Conservation (phyloP, 2,329 filamentous ascomycete species). For the Conoideocrella luteorostrata region DNA sequence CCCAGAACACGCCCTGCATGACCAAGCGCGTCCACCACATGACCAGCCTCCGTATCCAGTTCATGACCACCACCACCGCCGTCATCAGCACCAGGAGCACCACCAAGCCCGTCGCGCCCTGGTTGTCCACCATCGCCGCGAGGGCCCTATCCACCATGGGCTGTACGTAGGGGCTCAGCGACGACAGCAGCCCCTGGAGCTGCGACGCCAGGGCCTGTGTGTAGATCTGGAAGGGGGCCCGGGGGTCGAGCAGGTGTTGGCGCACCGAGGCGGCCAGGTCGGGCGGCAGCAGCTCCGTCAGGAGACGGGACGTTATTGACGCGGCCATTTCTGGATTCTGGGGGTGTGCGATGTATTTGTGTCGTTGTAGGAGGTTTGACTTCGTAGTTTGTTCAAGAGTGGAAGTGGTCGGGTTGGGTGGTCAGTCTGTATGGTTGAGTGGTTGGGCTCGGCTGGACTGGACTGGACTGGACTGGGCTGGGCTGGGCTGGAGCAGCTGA, state of each 20-base stretch:
- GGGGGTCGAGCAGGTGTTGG: constrained; percentile 40
- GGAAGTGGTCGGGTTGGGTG: too few species aligned
- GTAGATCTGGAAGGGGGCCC: constrained; percentile 37
- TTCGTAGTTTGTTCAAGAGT: too few species aligned
- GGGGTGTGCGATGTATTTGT: background rate
- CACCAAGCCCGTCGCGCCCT: constrained; percentile 25
- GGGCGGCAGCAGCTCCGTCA: constrained; percentile 38
- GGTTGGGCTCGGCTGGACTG: too few species aligned
- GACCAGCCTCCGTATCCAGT: constrained; percentile 65
- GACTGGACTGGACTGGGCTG: too few species aligned
- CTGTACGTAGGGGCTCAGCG: constrained; percentile 34
- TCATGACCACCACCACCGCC: constrained; percentile 58
- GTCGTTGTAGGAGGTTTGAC: too few species aligned
- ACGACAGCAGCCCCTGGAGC: constrained; percentile 20
- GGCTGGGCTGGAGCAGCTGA: too few species aligned
- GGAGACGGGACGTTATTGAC: constrained; percentile 24
- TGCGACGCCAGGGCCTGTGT: constrained; percentile 27
- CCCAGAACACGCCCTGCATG: constrained; percentile 59
- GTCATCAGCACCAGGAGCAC: constrained; percentile 33
- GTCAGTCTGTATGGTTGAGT: too few species aligned
- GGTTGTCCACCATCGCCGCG: constrained; percentile 26
- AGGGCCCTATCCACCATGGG: constrained; percentile 36
- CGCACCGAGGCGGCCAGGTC: constrained; percentile 37
- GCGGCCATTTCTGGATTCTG: constrained; percentile 24
- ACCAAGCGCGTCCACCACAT: constrained; percentile 70